Evolutionary conservation across 257 asterid genomes (phyloP), one percentile per base, ranked within the genome.

Genomic region (Misopates orontium): DNA sequence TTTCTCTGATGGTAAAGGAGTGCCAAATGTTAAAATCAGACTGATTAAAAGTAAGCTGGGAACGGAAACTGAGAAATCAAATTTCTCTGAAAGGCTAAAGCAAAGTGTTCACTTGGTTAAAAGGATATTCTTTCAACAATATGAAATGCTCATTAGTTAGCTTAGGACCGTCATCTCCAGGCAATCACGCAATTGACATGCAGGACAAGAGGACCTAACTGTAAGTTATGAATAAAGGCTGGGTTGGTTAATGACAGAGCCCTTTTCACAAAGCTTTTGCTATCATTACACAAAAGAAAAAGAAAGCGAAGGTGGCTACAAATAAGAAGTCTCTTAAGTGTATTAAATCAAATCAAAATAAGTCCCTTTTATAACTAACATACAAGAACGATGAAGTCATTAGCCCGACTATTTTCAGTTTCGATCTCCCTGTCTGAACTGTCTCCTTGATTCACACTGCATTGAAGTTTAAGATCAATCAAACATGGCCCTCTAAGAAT

Each of bases 321-420:
- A 36, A 36, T 8, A 4, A 36, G 57, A 51, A 60, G 55, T 54
- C 28, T 48, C 58, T 53, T 41, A 4, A 53, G 47, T 58, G 44
- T 57, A 21, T 18, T 58, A 25, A 71, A 68, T 42, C 68, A 55
- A 58, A 63, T 56, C 58, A 19, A 24, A 52, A 66, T 53, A 47
- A 55, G 45, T n/a, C 47, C 60, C 28, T 62, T 17, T 48, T 28
- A 28, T 28, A 59, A 74, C 62, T 60, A 61, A 82, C 95, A 44
- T 87, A 92, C 98, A 81, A 92, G 95, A 76, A 89, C 79, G 32
- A 73, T 74, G 87, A 92, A 79, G 85, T 89, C 97, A 51, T 75
- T 79, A 31, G 89, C 68, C 78, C 70, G 85, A 75, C 74, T 69
- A 76, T 86, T 84, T 79, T 92, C 96, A 75, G 61, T 77, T 72